These are phyloP conservation scores for Megacollybia marginata DNA, from an alignment of 768 basidiomycete genomes.

Conservation along the genomic window DNA sequence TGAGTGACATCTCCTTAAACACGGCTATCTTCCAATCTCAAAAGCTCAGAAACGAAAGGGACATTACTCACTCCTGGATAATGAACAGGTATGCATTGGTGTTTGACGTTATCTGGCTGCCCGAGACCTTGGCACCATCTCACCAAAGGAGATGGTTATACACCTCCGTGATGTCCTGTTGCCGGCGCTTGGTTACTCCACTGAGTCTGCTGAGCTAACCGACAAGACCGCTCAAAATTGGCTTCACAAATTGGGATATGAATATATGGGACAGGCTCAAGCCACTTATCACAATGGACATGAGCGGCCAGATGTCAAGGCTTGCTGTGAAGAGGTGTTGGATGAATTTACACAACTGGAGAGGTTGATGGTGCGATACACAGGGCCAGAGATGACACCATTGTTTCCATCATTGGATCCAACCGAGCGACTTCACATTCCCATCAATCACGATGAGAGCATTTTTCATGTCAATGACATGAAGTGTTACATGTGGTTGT, in stretches of 20 bases:
- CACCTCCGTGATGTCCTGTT: no score
- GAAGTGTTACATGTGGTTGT: slow-evolving; percentile 8
- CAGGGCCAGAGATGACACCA: not conserved
- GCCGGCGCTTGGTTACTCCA: no score
- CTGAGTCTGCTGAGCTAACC: not conserved
- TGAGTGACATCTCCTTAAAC: no score
- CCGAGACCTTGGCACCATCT: no score
- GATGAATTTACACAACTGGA: not conserved
- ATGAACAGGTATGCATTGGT: no score
- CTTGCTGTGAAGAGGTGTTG: slow-evolving; percentile 7
- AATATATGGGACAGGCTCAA: slow-evolving; percentile 5
- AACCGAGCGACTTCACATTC: slow-evolving; percentile 8
- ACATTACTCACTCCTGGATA: no score
- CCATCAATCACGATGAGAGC: slow-evolving; percentile 15
- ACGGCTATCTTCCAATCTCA: no score
- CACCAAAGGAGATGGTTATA: no score
- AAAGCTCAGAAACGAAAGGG: no score
- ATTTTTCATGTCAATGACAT: no score
- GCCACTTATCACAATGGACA: slow-evolving; percentile 15
- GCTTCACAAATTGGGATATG: slow-evolving; percentile 10
- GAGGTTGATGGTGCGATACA: not conserved
- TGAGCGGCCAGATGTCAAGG: slow-evolving; percentile 13
- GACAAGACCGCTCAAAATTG: not conserved
- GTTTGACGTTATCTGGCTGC: no score
- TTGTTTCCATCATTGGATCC: slow-evolving; percentile 8